Evolutionary conservation across 768 basidiomycete species (phyloP), one percentile per base, ranked within the genome.

Genomic region (Suillus subalutaceus): DNA sequence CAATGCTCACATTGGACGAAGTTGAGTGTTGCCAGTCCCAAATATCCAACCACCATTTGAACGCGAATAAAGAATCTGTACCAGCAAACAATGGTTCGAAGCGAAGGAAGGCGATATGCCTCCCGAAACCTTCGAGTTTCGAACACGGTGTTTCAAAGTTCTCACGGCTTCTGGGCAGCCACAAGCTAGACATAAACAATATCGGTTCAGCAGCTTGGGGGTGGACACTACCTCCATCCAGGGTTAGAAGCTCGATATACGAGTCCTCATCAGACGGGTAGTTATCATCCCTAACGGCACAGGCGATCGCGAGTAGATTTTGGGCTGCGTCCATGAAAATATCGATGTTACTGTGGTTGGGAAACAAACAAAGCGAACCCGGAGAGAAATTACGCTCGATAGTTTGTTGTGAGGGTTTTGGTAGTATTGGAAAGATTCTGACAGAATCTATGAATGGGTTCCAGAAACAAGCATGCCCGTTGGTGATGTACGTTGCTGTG

Each of bases 11-110:
- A 41, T 59, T 41, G 10, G 58, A 59, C 18, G 40, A 41, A 40
- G 26, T 59, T 10, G 40, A 59, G 16, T 59, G 10, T 30, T 41
- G 58, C 58, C 40, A 59, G 16, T 59, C 40, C 58, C 58, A 59
- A 30, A 59, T 59, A 3, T 43, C 26, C 16, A 60, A 43, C 26
- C 9, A 18, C 58, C 40, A 60, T 30, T 3, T 20, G 18, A 23
- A 26, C 3, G 2, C 9, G 23, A 18, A 10, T 26, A 26, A 26
- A 12, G 26, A 1, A 1, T 18, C 26, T 10, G 9, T 20, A 12
- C 0, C 3, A 20, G 30, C 26, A 30, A 41, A 30, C 18, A 26
- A 10, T 40, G 55, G 32, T 23, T 6, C 4, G 23, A 40, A 18
- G 26, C 26, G 26, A 26, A 18, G 16, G 26, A 60, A 60, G 40